Evolutionary conservation across 148 eudicot genomes (phyloP).

Genomic region (Rhododendron williamsianum): DNA sequence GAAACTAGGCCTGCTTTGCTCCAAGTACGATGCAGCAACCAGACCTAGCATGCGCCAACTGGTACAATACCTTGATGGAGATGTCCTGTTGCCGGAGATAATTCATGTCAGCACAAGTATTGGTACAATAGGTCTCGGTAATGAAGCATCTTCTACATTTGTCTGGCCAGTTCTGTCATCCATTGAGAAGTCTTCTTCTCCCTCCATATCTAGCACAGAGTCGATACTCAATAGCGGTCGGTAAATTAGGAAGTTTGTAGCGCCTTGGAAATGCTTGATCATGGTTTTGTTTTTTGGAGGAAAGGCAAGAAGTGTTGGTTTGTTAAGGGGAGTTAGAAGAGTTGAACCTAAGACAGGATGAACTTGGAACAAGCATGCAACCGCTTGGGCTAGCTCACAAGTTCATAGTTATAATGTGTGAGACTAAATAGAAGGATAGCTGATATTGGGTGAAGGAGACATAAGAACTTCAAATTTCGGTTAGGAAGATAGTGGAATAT

Average conservation of each 20-base stretch:
- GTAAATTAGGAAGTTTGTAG: neutral
- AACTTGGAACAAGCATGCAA: too few species aligned
- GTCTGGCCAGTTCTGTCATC: neutral
- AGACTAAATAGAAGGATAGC: too few species aligned
- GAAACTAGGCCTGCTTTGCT: slow-evolving; percentile 14
- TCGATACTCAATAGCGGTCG: neutral
- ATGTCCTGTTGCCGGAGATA: neutral
- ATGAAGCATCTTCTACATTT: neutral
- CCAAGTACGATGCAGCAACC: slow-evolving; percentile 21
- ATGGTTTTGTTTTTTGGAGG: too few species aligned
- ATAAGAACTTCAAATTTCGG: too few species aligned
- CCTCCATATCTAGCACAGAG: neutral
- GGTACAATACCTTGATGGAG: slow-evolving; percentile 29
- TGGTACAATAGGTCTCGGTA: neutral
- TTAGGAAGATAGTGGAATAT: too few species aligned
- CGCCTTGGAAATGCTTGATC: neutral
- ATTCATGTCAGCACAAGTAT: neutral
- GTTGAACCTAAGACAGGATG: too few species aligned
- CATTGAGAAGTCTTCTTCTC: neutral
- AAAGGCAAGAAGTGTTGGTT: too few species aligned
- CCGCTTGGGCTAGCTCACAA: too few species aligned
- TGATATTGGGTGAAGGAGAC: too few species aligned
- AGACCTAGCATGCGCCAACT: slow-evolving; percentile 43
- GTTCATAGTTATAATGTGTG: too few species aligned
- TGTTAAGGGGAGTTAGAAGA: too few species aligned